Evolutionary conservation across 108 stramenopile species (phyloP).

Genomic region (Skeletonema menzelii): DNA sequence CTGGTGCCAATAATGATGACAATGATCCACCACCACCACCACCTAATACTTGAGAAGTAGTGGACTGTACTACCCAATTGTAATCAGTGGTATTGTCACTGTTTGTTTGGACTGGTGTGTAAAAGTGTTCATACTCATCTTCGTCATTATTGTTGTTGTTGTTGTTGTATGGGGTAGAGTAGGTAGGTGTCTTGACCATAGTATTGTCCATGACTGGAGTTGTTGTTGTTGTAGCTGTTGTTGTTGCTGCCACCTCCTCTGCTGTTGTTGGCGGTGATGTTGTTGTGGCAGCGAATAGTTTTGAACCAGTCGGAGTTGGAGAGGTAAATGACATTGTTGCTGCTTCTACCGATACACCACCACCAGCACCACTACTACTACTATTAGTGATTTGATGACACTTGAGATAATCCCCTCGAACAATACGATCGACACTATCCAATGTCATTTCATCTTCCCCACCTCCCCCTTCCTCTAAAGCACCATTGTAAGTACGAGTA

Average conservation of each 20-base stretch:
- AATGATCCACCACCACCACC: background rate
- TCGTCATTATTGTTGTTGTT: background rate
- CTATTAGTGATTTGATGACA: background rate
- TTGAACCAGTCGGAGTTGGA: background rate
- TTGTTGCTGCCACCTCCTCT: background rate
- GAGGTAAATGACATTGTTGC: background rate
- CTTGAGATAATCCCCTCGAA: background rate
- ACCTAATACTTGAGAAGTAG: no score
- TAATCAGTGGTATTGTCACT: background rate
- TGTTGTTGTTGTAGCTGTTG: background rate
- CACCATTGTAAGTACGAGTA: background rate
- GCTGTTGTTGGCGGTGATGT: background rate
- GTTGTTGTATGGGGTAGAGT: no score
- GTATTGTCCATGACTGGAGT: no score
- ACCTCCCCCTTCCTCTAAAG: background rate
- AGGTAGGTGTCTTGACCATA: no score
- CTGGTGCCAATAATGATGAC: background rate
- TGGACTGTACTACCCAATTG: background rate
- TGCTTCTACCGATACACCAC: background rate
- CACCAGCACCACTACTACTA: background rate
- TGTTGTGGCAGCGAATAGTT: background rate
- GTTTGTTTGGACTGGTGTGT: background rate
- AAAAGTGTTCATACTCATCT: background rate
- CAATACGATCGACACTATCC: background rate
- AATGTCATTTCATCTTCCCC: background rate